Evolutionary conservation across 1,139 yeast genomes (phyloP).

Genomic region (Geotrichum aggregatum): DNA sequence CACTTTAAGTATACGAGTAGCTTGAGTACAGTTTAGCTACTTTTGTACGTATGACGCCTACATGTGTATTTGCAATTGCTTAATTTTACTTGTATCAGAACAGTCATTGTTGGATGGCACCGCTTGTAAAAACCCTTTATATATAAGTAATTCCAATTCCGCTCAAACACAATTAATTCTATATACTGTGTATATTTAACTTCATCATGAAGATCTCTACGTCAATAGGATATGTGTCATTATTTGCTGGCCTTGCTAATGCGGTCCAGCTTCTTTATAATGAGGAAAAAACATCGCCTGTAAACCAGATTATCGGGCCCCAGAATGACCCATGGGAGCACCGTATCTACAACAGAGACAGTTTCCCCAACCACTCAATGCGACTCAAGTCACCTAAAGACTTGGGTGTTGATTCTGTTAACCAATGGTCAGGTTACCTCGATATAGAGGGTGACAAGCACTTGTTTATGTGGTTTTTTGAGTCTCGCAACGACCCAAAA

Average conservation of each 20-base stretch:
- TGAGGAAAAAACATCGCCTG: constrained; percentile 7
- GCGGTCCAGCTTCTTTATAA: constrained; percentile 6
- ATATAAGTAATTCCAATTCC: too few species aligned
- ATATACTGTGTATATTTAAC: too few species aligned
- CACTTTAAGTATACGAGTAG: too few species aligned
- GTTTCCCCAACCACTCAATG: constrained; percentile 11
- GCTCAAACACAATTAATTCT: too few species aligned
- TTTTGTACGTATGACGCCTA: too few species aligned
- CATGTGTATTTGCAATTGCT: too few species aligned
- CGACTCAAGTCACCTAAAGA: constrained; percentile 52
- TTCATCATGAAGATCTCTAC: constrained; percentile 10
- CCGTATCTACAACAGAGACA: constrained; percentile 8
- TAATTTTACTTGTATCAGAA: too few species aligned
- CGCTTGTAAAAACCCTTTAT: too few species aligned
- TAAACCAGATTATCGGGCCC: constrained; percentile 6
- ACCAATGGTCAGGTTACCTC: constrained; percentile 83
- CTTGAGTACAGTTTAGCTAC: too few species aligned
- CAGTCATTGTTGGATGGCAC: too few species aligned
- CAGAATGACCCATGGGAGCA: constrained; percentile 14
- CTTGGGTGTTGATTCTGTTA: constrained; percentile 65
- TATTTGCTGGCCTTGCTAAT: background rate
- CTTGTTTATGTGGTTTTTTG: constrained; percentile 81
- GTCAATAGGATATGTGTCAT: background rate
- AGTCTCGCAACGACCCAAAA: constrained; percentile 81
- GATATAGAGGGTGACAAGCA: constrained; percentile 77